phyloP scores from a whole-genome alignment of 306 rosid genomes.

The Lathyrus sativus region DNA sequence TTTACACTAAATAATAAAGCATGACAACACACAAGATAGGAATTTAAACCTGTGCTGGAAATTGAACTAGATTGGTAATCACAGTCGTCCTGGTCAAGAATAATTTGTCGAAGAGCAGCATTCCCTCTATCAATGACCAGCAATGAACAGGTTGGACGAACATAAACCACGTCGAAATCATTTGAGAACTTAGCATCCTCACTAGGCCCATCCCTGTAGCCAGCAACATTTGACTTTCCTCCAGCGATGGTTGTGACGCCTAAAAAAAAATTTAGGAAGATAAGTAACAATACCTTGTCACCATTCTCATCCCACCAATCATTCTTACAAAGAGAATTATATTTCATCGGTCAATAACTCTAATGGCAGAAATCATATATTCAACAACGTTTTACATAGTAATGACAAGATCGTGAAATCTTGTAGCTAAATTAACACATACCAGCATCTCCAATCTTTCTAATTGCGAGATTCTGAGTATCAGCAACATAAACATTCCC shows the following conservation, averaged over 20 bases:
- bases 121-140: constrained; percentile 96
- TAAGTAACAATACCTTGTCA: constrained; percentile 28
- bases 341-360: too few species aligned
- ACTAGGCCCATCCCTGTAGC: constrained; percentile 95
- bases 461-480: constrained; percentile 84
- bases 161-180: constrained; percentile 87
- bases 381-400: neutral
- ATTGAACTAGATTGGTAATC: constrained; percentile 75
- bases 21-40: neutral
- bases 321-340: neutral
- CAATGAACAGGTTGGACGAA: constrained; percentile 85
- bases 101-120: constrained; percentile 91
- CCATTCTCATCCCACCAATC: neutral
- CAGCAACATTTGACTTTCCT: constrained; percentile 89
- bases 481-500: constrained; percentile 99
- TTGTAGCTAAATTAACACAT: constrained; percentile 40
- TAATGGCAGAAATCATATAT: neutral
- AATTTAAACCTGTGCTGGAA: constrained; percentile 73
- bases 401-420: constrained; percentile 31
- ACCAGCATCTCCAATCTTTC: constrained; percentile 97
- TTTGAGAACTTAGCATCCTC: constrained; percentile 98
- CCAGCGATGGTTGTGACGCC: constrained; percentile 99
- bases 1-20: neutral
- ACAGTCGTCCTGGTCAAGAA: constrained; percentile 88
- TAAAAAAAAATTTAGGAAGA: constrained; percentile 39